A percentile compares a stretch with the other conserved stretches of the same genome.
Conservation (phyloP, 768 basidiomycete species). For the Tricholomella constricta region DNA sequence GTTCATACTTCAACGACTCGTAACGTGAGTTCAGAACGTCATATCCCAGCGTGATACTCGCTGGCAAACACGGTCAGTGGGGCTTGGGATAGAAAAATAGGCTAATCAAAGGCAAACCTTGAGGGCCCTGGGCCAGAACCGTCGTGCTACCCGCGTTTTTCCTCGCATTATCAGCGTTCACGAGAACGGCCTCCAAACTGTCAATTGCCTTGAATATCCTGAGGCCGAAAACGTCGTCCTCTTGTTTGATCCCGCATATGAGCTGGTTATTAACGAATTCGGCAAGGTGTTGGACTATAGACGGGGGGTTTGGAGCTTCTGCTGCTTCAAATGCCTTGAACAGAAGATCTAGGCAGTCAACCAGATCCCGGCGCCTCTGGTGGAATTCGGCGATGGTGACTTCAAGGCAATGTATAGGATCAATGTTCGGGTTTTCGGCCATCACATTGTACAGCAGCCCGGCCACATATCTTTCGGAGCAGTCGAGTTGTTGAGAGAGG, state of each 20-base stretch:
- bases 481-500: conserved; percentile 77
- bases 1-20: conserved; percentile 74
- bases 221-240: conserved; percentile 8
- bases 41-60: conserved; percentile 54
- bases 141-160: conserved; percentile 69
- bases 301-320: conserved; percentile 42
- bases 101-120: conserved; percentile 42
- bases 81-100: not conserved
- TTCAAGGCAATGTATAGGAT: conserved; percentile 60
- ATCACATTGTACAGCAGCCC: conserved; percentile 66
- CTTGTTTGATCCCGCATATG: conserved; percentile 30
- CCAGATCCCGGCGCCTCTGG: conserved; percentile 64
- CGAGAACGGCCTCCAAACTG: conserved; percentile 51
- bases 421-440: conserved; percentile 64
- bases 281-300: conserved; percentile 52
- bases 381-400: conserved; percentile 69
- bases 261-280: conserved; percentile 50
- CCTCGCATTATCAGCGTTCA: conserved; percentile 55
- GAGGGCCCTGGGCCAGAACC: conserved; percentile 48
- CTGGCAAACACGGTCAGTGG: conserved; percentile 27
- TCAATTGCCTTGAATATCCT: conserved; percentile 69
- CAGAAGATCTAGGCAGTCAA: conserved; percentile 70
- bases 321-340: conserved; percentile 62
- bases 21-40: conserved; percentile 69
- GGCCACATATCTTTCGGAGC: conserved; percentile 82